Evolutionary conservation across 1,284 basidiomycete species (phyloP), one percentile per base, ranked within the genome.

Genomic region (Leccinum subspadiceum): DNA sequence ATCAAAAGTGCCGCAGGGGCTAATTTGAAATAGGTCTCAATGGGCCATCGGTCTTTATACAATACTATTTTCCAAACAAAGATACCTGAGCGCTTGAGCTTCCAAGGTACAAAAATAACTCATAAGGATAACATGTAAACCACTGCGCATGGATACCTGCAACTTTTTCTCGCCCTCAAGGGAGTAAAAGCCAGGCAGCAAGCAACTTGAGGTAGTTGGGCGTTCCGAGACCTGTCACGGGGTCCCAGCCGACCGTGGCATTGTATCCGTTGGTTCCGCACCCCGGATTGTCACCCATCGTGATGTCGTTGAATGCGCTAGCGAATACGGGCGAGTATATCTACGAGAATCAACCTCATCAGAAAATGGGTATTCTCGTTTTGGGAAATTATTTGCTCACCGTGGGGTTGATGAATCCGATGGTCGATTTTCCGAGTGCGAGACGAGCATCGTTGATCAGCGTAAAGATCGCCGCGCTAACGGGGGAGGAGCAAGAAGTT

Each of bases 401-500:
- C 13, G 57, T 65, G 15, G 76, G 68, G 59, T 76, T 77, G 44
- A 77, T 73, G 62, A 76, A 76, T 17, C 74, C 71, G 53, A 79
- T 72, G 5, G 78, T 66, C 5, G 65, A 62, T 66, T 78, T 79
- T 7, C 77, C 77, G 5, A 62, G 53, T 1, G 72, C 68, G 13
- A 79, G 61, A 33, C 77, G 73, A 8, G 76, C 76, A 60, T 82
- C 81, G 66, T 83, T 83, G 56, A 82, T 70, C 64, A 81, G 68
- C 0, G 79, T 75, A 17, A 83, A 66, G 58, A 83, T 74, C 4
- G 75, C 71, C 3, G 72, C 75, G 12, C 77, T 65, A 3, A 77
- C 75, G 0, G 81, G 81, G 22, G 75, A 63, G 9, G 75, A 70
- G 29, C 70, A 71, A 4, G 76, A 77, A 1, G 76, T 77, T 48